A percentile compares a stretch with the other conserved stretches of the same genome.
Evolutionary conservation across 441 rosid genomes (phyloP).

Genomic region (Syzygium syzygioides): DNA sequence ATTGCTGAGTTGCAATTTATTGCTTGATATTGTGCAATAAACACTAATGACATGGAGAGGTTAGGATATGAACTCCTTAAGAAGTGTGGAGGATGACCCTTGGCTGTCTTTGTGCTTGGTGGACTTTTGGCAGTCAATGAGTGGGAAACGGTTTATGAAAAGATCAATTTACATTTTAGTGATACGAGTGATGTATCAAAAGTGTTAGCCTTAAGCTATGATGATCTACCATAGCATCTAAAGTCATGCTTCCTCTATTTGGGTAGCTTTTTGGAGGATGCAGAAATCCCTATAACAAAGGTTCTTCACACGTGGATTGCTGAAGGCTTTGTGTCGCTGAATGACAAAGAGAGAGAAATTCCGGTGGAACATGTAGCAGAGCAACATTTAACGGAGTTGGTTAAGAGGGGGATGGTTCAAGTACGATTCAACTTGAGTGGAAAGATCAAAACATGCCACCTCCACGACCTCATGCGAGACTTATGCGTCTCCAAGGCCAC

Average conservation of each 20-base stretch:
- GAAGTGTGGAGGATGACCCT: not conserved
- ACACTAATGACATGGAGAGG: fast-evolving
- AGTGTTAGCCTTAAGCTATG: not conserved
- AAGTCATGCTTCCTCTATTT: not conserved
- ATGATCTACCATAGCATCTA: not conserved
- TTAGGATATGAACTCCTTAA: not conserved
- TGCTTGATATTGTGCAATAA: not conserved
- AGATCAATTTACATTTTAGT: not conserved
- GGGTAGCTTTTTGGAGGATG: not conserved
- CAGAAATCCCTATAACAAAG: fast-evolving
- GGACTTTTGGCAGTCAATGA: fast-evolving
- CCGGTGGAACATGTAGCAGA: no score
- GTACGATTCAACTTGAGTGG: no score
- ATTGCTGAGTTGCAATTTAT: not conserved
- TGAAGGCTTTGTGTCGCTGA: fast-evolving
- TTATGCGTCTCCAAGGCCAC: no score
- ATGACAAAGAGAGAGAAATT: not conserved
- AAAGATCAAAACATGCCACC: no score
- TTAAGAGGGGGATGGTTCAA: no score
- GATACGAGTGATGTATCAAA: fast-evolving
- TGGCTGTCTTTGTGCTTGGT: not conserved
- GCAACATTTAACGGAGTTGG: no score
- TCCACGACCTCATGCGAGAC: no score
- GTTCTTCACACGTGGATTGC: not conserved
- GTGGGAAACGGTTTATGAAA: fast-evolving